Evolutionary conservation across 2,329 filamentous ascomycete genomes (phyloP), one percentile per base, ranked within the genome.

Genomic region (Botrytis galanthina): DNA sequence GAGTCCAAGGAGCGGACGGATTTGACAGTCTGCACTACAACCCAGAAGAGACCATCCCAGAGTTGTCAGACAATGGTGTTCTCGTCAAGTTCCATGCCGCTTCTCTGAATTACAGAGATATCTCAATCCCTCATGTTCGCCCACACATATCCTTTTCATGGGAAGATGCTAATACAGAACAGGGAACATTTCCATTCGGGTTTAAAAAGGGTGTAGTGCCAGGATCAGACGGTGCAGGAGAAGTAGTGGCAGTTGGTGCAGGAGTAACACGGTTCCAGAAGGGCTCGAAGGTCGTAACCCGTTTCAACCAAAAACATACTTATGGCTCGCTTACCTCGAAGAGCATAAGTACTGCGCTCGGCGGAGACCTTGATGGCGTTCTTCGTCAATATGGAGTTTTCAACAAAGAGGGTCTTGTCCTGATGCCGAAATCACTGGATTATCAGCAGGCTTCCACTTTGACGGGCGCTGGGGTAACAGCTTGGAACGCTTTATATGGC

Each of bases 401-500:
- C 46, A 82, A 83, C 1, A 83, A 81, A 75, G 35, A 81, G 83
- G 85, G 85, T 1, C 81, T 92, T 44, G 87, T 92, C 22, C 84
- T 81, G 60, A 84, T 85, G 0, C 90, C 90, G 0, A 84, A 83
- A 0, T 88, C 91, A 78, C 78, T 92, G 71, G 84, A 82, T 10
- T 85, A 88, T 74, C 87, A 88, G 74, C 88, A 92, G 80, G 90
- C 88, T 0, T 83, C 84, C 32, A 88, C 87, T 63, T 79, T 92
- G 10, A 88, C 90, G 9, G 88, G 91, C 74, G 89, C 89, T 0
- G 85, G 84, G 0, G 84, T 91, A 57, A 91, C 90, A 2, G 89
- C 89, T 0, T 91, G 88, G 88, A 91, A 89, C 87, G 84, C 87
- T 18, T 83, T 92, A 77, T 91, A 91, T 80, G 78, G 88, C 0